Evolutionary conservation across 305 asterid species (phyloP), one percentile per base, ranked within the genome.

Genomic region (Fraxinus nigra): DNA sequence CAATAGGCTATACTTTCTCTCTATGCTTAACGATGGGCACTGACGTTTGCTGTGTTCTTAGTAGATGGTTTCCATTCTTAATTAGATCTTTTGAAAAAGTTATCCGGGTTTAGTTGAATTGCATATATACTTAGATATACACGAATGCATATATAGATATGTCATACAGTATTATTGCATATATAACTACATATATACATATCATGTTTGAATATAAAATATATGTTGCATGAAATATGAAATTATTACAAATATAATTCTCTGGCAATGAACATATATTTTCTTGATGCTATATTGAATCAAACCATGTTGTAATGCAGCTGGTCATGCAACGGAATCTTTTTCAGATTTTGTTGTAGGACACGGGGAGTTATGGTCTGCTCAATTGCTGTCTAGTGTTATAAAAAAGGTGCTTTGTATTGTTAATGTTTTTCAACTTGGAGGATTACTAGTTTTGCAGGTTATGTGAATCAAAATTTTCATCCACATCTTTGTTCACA

Each of bases 271-370:
- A 24, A 65, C 35, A 28, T 65, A 26, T 59, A 28, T 81, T 81
- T 43, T 48, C 1, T 5, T 18, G 48, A 59, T 1, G 30, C 48
- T 65, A 48, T 46, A 72, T 3, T 86, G 77, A 88, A 75, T 78
- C 75, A 7, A 75, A 77, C 38, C 77, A 77, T 83, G 76, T 38
- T 88, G 72, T 86, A 73, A 34, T 91, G 91, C 94, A 96, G 99
- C 99, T 88, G 98, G 99, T 82, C 98, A 96, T 77, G 98, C 86
- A 16, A 93, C 99, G 10, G 98, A 96, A 81, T 93, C 98, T n/a
- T 93, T 94, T 86, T 90, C 98, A 0, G 99, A 96, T 82, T 96
- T 94, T 90, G 99, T 96, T 90, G 99, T 87, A 75, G 99, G 99
- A 75, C 97, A 96, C 79, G 98, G 99, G 2, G 99, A 96, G 90